Evolutionary conservation across 179 eudicot genomes (phyloP).

Genomic region (Camellia oleifera): DNA sequence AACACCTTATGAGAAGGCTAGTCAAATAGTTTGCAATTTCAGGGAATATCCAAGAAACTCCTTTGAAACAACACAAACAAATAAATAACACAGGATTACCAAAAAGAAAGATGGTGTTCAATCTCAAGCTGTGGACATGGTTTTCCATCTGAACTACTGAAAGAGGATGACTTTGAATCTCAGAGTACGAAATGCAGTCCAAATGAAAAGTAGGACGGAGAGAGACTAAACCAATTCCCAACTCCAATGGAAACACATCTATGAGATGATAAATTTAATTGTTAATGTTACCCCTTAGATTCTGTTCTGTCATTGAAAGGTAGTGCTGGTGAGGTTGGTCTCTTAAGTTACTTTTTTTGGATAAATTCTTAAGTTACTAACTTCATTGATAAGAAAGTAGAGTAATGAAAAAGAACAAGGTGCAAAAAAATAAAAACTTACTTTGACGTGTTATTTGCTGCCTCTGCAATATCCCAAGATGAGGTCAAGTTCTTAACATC

Average conservation of each 20-base stretch:
- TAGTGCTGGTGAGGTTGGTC: not conserved
- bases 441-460: conserved; percentile 58
- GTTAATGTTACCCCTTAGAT: not conserved
- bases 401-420: not conserved
- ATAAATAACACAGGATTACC: no score
- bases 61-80: no score
- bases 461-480: conserved; percentile 62
- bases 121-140: not conserved
- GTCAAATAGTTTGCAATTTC: no score
- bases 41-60: no score
- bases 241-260: not conserved
- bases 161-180: not conserved
- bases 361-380: not conserved
- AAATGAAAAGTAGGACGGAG: not conserved
- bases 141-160: not conserved
- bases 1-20: no score
- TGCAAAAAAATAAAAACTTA: conserved; percentile 22
- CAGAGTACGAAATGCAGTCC: not conserved
- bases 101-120: not conserved
- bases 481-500: conserved; percentile 45
- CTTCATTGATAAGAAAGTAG: not conserved
- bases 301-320: not conserved
- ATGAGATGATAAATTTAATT: not conserved
- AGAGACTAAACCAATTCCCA: not conserved
- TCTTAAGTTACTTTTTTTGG: not conserved